A percentile compares a stretch with the other conserved stretches of the same genome.
These are phyloP conservation scores for Globisporangium echinulatum DNA, from an alignment of 352 stramenopile species.

Conservation along the genomic window DNA sequence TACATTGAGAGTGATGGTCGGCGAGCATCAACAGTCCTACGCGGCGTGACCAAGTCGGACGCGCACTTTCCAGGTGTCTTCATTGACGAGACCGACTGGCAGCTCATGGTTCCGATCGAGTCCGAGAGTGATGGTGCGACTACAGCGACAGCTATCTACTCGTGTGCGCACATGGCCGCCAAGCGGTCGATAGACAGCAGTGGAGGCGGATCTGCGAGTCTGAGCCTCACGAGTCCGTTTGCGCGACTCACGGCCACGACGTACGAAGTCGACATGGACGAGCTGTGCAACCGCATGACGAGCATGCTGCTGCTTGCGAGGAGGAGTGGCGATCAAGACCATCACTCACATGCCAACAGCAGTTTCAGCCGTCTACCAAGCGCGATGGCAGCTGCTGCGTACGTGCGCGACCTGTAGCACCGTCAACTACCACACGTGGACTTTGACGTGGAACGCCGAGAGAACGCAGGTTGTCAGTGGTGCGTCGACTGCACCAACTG, in stretches of 20 bases:
- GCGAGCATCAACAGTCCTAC: background rate
- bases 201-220: background rate
- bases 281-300: conserved; percentile 6
- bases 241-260: background rate
- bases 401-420: background rate
- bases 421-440: background rate
- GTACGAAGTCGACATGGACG: conserved; percentile 5
- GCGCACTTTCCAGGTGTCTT: conserved; percentile 10
- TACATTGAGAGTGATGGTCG: background rate
- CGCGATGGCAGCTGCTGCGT: too few species aligned
- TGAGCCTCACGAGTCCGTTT: background rate
- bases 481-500: too few species aligned
- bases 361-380: too few species aligned
- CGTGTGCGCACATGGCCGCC: conserved; percentile 6
- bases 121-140: background rate
- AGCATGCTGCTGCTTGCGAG: conserved; percentile 1
- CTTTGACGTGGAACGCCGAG: background rate
- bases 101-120: background rate
- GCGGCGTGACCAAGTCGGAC: conserved; percentile 2
- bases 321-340: background rate
- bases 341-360: background rate
- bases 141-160: background rate
- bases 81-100: conserved; percentile 12
- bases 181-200: background rate
- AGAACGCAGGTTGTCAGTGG: too few species aligned